Evolutionary conservation across 441 rosid genomes (phyloP), one percentile per base, ranked within the genome.

Genomic region (Erysimum cheiri): DNA sequence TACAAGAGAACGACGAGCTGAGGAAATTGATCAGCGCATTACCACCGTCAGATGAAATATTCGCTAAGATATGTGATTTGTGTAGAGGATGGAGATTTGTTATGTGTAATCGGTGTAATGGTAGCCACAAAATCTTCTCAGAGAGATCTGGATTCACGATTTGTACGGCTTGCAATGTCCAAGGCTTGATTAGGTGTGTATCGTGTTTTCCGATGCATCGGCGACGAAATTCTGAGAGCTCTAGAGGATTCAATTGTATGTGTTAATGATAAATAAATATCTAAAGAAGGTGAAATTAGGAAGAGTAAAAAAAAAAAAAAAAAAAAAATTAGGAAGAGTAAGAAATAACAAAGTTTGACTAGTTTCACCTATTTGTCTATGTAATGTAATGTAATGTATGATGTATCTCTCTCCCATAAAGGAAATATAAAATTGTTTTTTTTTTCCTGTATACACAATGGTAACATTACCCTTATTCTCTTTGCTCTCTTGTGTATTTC

Each of bases 101-200:
- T 24, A 11, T 88, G 1, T 92, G 97, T 61, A 77, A 57, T 6
- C 68, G 8, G 28, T 92, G 97, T 44, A 72, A 74, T 56, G 97
- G 97, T 12, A 89, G 96, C 79, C 91, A 82, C 53, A 87, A 85
- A 87, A 77, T 92, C 64, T 82, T 84, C 73, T 41, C 54, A 6
- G 84, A 72, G 44, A 80, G 77, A 50, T 59, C 3, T 1, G 88
- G 92, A 43, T 89, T 88, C 40, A 66, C 62, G 33, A 79, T 53
- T 56, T 92, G 94, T 62, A 8, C 54, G 2, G 44, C 22, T 60
- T 92, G 96, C 71, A 87, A 82, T 60, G 80, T 62, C 6, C 83
- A 89, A 71, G 91, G 94, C 2, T 71, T 92, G 60, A 44, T 79
- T 55, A 77, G 82, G 74, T 89, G 94, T 71, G 66, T n/a, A n/a